phyloP scores from a whole-genome alignment of 306 rosid species.

The Macrotyloma uniflorum region DNA sequence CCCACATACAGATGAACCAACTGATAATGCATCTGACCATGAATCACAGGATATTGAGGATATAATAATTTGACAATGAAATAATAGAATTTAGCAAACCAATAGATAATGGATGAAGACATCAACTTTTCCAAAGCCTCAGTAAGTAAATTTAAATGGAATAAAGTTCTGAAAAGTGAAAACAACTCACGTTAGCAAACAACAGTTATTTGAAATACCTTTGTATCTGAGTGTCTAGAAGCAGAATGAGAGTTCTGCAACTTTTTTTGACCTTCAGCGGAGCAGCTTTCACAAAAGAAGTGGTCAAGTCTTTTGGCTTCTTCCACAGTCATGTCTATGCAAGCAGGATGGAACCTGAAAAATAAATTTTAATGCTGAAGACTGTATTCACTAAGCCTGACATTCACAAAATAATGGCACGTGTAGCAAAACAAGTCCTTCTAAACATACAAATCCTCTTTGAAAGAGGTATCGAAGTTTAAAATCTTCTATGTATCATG shows the following conservation, averaged over 20 bases:
- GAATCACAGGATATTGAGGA: not conserved
- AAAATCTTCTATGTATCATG: conserved; percentile 10
- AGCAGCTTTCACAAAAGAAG: conserved; percentile 92
- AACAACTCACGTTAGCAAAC: conserved; percentile 15
- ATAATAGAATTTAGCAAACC: conserved; percentile 19
- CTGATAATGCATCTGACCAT: not conserved
- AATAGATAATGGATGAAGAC: conserved; percentile 14
- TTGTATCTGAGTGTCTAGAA: conserved; percentile 70
- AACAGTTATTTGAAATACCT: conserved; percentile 57
- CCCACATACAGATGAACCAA: not conserved
- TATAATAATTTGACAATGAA: conserved; percentile 21
- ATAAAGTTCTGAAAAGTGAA: conserved; percentile 22
- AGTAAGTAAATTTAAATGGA: conserved; percentile 30
- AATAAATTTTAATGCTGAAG: conserved; percentile 55
- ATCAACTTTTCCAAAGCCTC: conserved; percentile 15
- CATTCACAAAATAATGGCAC: conserved; percentile 2
- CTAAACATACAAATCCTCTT: not conserved
- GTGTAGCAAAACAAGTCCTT: conserved; percentile 27
- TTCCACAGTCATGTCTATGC: conserved; percentile 96
- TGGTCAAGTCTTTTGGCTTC: conserved; percentile 91
- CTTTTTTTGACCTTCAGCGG: conserved; percentile 87
- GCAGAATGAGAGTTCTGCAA: conserved; percentile 78
- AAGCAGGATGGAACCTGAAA: conserved; percentile 99
- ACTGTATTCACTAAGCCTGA: conserved; percentile 37
- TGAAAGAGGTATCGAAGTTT: not conserved